phyloP scores from a whole-genome alignment of 2,329 filamentous ascomycete genomes.

The Talaromyces marneffei region DNA sequence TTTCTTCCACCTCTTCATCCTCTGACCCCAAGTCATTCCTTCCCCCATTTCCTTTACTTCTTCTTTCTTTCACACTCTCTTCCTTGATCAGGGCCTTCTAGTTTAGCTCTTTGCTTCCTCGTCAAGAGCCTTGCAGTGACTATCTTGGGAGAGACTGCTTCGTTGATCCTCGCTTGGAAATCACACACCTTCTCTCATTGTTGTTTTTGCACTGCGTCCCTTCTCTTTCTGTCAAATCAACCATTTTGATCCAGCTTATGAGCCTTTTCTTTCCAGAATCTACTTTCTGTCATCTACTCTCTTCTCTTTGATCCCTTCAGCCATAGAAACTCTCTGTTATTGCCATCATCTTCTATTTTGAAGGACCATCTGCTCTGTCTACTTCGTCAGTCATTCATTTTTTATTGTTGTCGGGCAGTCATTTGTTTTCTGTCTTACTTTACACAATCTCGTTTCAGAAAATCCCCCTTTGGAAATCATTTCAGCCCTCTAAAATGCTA shows the following conservation, averaged over 20 bases:
- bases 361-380: conserved; percentile 14
- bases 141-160: conserved; percentile 2
- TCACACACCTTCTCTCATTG: conserved; percentile 6
- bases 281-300: conserved; percentile 12
- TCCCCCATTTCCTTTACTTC: neutral
- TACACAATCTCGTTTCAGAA: neutral
- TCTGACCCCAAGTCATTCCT: neutral
- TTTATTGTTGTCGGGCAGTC: conserved; percentile 4
- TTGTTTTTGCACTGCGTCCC: conserved; percentile 11
- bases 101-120: neutral
- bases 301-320: conserved; percentile 9
- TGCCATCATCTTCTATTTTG: conserved; percentile 13
- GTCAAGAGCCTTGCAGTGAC: neutral
- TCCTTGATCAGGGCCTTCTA: neutral
- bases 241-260: conserved; percentile 9
- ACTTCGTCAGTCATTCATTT: conserved; percentile 6
- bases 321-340: conserved; percentile 13
- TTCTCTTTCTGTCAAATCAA: conserved; percentile 11
- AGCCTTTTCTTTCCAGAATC: conserved; percentile 12
- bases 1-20: neutral
- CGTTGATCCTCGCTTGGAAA: conserved; percentile 7
- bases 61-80: neutral
- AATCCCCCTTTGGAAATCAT: neutral
- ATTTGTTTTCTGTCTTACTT: conserved; percentile 4
- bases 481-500: neutral